Evolutionary conservation across 192 early-diverging fungal species (phyloP).

Genomic region (Rhizophlyctis rosea): DNA sequence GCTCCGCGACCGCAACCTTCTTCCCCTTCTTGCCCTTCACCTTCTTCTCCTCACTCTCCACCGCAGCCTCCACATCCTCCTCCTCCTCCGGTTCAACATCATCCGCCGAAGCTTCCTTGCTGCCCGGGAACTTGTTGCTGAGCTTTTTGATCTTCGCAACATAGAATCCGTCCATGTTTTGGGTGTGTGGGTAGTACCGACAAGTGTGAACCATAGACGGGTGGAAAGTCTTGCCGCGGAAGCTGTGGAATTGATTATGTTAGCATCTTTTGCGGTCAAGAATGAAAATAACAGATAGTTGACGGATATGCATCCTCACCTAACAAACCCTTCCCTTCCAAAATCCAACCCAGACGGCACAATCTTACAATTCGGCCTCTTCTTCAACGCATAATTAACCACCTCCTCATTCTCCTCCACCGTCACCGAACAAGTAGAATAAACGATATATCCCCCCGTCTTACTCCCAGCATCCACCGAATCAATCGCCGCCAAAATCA

Average conservation of each 20-base stretch:
- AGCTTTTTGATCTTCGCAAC: conserved; percentile 97
- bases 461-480: conserved; percentile 87
- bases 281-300: conserved; percentile 4
- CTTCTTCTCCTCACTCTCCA: conserved; percentile 10
- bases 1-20: conserved; percentile 26
- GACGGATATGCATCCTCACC: conserved; percentile 51
- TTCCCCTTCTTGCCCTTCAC: conserved; percentile 29
- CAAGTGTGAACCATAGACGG: conserved; percentile 75
- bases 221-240: conserved; percentile 86
- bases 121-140: conserved; percentile 74
- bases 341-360: conserved; percentile 89
- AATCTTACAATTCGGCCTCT: conserved; percentile 91
- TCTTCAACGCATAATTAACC: conserved; percentile 90
- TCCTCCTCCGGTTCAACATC: conserved; percentile 37
- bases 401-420: conserved; percentile 98
- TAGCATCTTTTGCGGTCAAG: neutral
- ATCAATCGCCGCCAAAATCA: conserved; percentile 96
- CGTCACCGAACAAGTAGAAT: conserved; percentile 97
- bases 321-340: conserved; percentile 94
- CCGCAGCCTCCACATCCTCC: conserved; percentile 30
- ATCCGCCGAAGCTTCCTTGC: conserved; percentile 12
- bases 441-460: conserved; percentile 95
- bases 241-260: conserved; percentile 43
- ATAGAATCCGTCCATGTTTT: conserved; percentile 99
- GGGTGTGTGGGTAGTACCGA: conserved; percentile 93